phyloP scores from a whole-genome alignment of 305 asterid species.

The Fraxinus dipetala region DNA sequence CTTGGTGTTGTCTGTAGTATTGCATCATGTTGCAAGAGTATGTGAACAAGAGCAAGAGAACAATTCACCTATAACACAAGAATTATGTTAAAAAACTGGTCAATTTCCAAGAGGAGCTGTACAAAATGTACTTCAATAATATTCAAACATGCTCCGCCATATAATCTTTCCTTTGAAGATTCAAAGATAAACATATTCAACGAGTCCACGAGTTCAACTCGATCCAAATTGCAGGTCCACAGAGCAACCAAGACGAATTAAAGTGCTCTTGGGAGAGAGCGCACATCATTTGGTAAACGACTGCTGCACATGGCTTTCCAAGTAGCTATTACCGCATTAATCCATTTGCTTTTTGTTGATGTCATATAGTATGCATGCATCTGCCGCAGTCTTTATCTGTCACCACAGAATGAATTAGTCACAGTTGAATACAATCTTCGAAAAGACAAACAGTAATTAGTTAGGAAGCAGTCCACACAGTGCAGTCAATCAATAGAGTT shows the following conservation, averaged over 20 bases:
- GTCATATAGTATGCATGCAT: slow-evolving; percentile 76
- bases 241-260: slow-evolving; percentile 24
- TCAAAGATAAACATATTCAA: slow-evolving; percentile 15
- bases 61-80: neutral
- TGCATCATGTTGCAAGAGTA: neutral
- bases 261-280: slow-evolving; percentile 10
- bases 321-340: neutral
- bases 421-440: neutral
- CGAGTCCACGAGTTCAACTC: slow-evolving; percentile 15
- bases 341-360: slow-evolving; percentile 53
- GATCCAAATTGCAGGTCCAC: slow-evolving; percentile 25
- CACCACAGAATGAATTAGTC: slow-evolving; percentile 22
- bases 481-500: neutral
- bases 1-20: neutral
- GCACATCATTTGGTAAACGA: neutral
- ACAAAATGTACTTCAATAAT: neutral
- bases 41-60: neutral
- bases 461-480: neutral
- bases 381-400: slow-evolving; percentile 90
- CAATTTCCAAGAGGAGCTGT: neutral
- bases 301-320: slow-evolving; percentile 8
- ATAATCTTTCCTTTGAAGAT: slow-evolving; percentile 16
- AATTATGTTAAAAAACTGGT: neutral
- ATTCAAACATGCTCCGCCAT: neutral
- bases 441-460: neutral